These are phyloP conservation scores for Tetrastigma voinierianum DNA, from an alignment of 164 flowering plant species.

Conservation along the genomic window DNA sequence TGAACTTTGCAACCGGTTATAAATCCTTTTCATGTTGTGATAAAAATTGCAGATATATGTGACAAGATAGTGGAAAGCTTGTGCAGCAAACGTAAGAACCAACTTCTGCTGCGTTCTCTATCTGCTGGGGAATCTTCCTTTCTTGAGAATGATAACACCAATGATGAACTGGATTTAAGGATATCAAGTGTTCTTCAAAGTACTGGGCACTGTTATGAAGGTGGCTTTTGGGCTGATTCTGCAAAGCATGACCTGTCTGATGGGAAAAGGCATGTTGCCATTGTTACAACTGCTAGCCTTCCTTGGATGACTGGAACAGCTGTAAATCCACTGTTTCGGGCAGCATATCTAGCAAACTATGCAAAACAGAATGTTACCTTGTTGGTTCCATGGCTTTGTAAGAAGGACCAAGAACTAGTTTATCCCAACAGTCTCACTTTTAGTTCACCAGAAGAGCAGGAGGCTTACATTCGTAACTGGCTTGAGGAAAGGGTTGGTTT, in stretches of 20 bases:
- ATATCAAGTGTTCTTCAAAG: slow-evolving; percentile 87
- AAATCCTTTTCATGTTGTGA: neutral
- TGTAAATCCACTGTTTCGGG: slow-evolving; percentile 94
- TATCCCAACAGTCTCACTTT: slow-evolving; percentile 84
- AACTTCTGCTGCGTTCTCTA: slow-evolving; percentile 41
- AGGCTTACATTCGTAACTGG: slow-evolving; percentile 83
- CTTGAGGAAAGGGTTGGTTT: slow-evolving; percentile 93
- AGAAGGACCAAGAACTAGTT: slow-evolving; percentile 87
- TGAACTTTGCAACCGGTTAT: neutral
- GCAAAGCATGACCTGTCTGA: slow-evolving; percentile 44
- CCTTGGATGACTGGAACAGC: slow-evolving; percentile 99
- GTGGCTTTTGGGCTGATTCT: slow-evolving; percentile 76
- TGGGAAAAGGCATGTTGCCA: slow-evolving; percentile 81
- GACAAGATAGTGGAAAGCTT: slow-evolving; percentile 84
- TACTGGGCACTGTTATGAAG: slow-evolving; percentile 93
- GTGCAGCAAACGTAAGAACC: slow-evolving; percentile 72
- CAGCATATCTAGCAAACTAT: slow-evolving; percentile 87
- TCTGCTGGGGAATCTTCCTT: slow-evolving; percentile 48
- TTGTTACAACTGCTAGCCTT: slow-evolving; percentile 97
- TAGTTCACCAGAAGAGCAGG: slow-evolving; percentile 91
- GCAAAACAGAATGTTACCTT: slow-evolving; percentile 88
- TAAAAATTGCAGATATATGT: slow-evolving; percentile 65
- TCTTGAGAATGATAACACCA: slow-evolving; percentile 48
- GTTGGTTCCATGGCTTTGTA: slow-evolving; percentile 95
- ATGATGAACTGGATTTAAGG: slow-evolving; percentile 83